These are phyloP conservation scores for barrel medic (Medicago truncatula) DNA, from an alignment of 306 rosid species.

Conservation along the genomic window DNA sequence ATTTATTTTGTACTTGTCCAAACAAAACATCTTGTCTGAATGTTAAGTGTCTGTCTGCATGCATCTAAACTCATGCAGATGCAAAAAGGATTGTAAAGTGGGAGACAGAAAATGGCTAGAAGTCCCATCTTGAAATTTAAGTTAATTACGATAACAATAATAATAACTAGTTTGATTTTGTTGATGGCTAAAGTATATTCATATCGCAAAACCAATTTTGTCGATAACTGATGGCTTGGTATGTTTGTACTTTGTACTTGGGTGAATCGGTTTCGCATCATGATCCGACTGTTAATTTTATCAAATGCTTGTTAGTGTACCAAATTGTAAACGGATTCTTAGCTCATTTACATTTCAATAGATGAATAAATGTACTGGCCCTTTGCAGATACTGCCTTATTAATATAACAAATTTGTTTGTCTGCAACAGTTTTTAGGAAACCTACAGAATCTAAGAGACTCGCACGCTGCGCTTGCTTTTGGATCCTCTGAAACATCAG, in stretches of 20 bases:
- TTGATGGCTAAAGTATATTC: not conserved
- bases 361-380: not conserved
- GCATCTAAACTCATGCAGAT: not conserved
- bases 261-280: not conserved
- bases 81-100: not conserved
- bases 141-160: not conserved
- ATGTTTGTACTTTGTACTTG: not conserved
- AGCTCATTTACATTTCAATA: not conserved
- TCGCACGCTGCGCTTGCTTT: conserved; percentile 86
- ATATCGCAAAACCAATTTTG: not conserved
- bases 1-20: not conserved
- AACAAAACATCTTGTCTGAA: not conserved
- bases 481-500: conserved; percentile 86
- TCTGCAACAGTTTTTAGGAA: conserved; percentile 75
- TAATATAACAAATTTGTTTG: conserved; percentile 19
- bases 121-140: not conserved
- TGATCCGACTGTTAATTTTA: not conserved
- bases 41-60: not conserved
- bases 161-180: not conserved
- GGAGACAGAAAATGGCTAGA: not conserved
- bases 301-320: not conserved
- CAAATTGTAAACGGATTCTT: not conserved
- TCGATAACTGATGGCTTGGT: not conserved
- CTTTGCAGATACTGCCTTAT: not conserved
- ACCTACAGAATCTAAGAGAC: conserved; percentile 89